A percentile compares a stretch with the other conserved stretches of the same genome.
Evolutionary conservation across 306 rosid species (phyloP).

Genomic region (Cucumis cinereus): DNA sequence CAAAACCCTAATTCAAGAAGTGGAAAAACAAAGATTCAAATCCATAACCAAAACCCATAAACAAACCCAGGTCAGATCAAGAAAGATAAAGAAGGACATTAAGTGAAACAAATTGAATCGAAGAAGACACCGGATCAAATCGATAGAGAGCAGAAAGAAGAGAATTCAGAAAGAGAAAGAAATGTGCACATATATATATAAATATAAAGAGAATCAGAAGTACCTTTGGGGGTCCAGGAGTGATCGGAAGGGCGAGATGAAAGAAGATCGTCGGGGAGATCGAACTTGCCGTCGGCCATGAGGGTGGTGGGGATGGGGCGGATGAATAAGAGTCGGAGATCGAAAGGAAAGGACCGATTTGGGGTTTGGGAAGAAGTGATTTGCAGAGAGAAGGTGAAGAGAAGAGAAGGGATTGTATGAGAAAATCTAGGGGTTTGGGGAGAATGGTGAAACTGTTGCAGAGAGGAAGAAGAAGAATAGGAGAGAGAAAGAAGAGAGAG

Average conservation of each 20-base stretch:
- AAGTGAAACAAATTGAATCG: slow-evolving; percentile 11
- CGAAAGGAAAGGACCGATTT: not conserved
- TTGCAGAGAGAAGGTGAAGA: not conserved
- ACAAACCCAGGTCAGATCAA: slow-evolving; percentile 16
- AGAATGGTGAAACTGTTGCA: slow-evolving; percentile 11
- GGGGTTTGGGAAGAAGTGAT: not conserved
- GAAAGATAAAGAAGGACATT: not conserved
- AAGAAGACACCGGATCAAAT: not conserved
- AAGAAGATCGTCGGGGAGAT: slow-evolving; percentile 42
- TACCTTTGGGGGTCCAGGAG: slow-evolving; percentile 37
- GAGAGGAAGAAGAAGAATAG: not conserved
- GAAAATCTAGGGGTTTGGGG: slow-evolving; percentile 34
- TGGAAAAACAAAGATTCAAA: not conserved
- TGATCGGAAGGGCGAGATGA: slow-evolving; percentile 36
- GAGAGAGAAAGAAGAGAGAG: not conserved
- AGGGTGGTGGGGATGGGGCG: not conserved
- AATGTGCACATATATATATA: too few relatives aligned
- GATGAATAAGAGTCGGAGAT: not conserved
- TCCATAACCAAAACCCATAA: not conserved
- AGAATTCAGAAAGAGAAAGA: not conserved
- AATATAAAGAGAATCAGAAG: not conserved
- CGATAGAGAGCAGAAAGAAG: not conserved
- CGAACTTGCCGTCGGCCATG: slow-evolving; percentile 47
- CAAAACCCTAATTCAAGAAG: slow-evolving; percentile 10
- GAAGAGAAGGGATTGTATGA: not conserved